Base-by-base conservation (phyloP, 805 yeast genomes). In the Pichia cabralensis region DNA sequence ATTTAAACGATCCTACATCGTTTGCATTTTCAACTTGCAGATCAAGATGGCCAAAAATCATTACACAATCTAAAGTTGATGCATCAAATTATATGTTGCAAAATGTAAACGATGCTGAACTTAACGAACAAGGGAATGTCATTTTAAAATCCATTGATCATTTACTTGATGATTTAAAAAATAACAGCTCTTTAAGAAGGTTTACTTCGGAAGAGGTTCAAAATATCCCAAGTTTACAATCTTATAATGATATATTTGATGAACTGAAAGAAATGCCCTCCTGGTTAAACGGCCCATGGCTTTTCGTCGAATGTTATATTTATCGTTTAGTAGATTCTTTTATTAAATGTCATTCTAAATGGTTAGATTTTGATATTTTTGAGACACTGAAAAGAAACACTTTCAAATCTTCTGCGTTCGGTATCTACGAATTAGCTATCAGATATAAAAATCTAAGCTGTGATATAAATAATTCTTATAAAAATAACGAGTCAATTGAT, bases 281-380 rank as follows among this genome's bases (percentile, higher is more conserved):
- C 12, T 92, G 96, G 96, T 60, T 64, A 30, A 66, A 78, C 8
- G 94, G 89, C 1, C 95, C 95, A 14, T 92, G 99, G 99, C 62
- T 92, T 35, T 80, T 68, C 50, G 63, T 80, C 27, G 99, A 94
- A 56, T 80, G 95, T 55, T 78, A 80, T 51, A 53, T 92, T 39
- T 92, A 92, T 60, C 74, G 95, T 39, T 55, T 65, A 40, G 58
- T 82, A 36, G 71, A 80, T 49, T 46, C 50, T 1, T 51, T 55
- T 24, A 64, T 78, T 48, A 56, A 60, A 29, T 47, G 49, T 2
- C 60, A 56, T 27, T 38, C 64, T 4, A 48, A 52, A 28, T 76
- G 79, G 78, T 43, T 54, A 28, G 47, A 61, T 11, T 86, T 74
- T 53, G 98, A 92, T 53, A 62, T 86, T 24, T 92, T 88, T 51